Base-by-base conservation (phyloP, 164 flowering plant species). In the Protea cynaroides region DNA sequence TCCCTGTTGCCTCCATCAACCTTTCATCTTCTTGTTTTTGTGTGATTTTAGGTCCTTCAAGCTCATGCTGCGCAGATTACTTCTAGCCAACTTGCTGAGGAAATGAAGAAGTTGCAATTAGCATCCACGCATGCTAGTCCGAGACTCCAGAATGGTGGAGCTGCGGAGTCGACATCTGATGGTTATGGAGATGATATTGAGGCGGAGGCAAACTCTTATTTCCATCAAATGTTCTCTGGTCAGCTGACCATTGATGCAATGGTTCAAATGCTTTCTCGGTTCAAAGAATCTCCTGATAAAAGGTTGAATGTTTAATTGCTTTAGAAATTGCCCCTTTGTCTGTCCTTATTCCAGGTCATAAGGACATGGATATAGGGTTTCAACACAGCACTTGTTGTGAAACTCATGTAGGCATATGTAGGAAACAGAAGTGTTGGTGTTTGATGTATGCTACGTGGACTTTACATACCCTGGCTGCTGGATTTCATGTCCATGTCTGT, bases 231-330 rank as follows among this genome's bases (percentile, higher is more conserved):
- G 81, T 95, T 87, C 70, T 80, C 85, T 61, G 92, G 89, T 68
- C 85, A 82, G 66, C 72, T 92, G 73, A 64, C 85, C 25, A 74
- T 87, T 74, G 92, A 86, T 64, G 79, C 85, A 17, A 81, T 90
- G 89, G 86, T 95, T 70, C 85, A 87, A 73, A 86, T 82, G 95
- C 96, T 95, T 74, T 79, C 91, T 43, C 86, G 82, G 34, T 95
- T 84, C 71, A 86, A 86, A 70, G 97, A 92, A 65, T 95, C 97
- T 60, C 65, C 87, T 52, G 90, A 83, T 19, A 72, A 71, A 75
- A 92, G 99, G 99, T 89, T 89, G 9, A 49, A 49, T 53, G 19
- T 24, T 24, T 25, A 51, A 17, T 7, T 49, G 52, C n/a, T 49
- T 2, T 49, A 49, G 52, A 49, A 19, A 15, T 46, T 14, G 19